Percentiles rank a stretch among this genome's conserved stretches.
Conservation (phyloP, 2,329 filamentous ascomycete genomes). For the Immersiporthe knoxdaviesiana region DNA sequence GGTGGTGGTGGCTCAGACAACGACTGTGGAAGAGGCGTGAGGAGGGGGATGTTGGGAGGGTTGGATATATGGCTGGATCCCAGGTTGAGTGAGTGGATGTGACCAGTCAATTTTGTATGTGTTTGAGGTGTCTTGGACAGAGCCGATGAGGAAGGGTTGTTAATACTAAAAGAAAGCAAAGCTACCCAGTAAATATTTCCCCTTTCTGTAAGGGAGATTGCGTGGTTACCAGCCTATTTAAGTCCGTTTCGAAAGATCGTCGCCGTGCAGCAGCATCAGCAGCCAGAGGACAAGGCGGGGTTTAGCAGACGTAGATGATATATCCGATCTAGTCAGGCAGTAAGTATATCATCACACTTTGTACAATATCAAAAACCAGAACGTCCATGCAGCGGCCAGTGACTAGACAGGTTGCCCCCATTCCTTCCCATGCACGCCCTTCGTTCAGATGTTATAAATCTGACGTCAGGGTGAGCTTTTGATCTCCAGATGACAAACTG, state of each 20-base stretch:
- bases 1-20: background rate
- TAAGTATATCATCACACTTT: background rate
- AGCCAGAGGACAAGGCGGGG: background rate
- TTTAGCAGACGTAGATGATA: background rate
- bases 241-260: background rate
- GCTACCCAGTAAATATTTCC: background rate
- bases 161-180: too few relatives aligned
- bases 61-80: background rate
- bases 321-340: background rate
- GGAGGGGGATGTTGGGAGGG: too few relatives aligned
- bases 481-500: background rate
- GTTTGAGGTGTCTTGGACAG: background rate
- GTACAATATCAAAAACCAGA: background rate
- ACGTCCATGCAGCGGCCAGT: background rate
- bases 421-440: background rate
- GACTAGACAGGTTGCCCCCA: background rate
- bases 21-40: background rate
- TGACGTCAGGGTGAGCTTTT: background rate
- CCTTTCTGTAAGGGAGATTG: background rate
- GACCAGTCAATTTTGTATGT: background rate
- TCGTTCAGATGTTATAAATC: background rate
- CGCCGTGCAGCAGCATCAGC: background rate
- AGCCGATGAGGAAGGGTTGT: background rate
- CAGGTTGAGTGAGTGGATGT: too few relatives aligned
- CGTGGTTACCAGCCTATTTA: background rate